Base-by-base conservation (phyloP, 2,329 filamentous ascomycete species). In the Septoria petroselini region DNA sequence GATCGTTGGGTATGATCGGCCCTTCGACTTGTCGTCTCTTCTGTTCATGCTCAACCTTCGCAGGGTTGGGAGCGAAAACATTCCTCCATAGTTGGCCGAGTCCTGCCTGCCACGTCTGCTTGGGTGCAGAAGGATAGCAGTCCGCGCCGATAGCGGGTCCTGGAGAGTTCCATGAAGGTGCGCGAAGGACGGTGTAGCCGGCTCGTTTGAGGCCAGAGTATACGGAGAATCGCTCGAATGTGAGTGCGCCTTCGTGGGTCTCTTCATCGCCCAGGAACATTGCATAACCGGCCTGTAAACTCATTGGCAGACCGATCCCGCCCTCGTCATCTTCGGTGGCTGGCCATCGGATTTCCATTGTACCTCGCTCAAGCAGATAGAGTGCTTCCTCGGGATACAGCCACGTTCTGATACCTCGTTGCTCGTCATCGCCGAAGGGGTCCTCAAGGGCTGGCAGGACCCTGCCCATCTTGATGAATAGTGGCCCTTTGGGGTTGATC, bases 341-440 rank as follows among this genome's bases (percentile, higher is more conserved):
- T 8, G 88, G 88, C 88, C 88, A 96, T 75, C 90, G 84, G 33
- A 96, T 78, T 68, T 97, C 89, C 62, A 97, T 63, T 39, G 81
- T 90, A 0, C 91, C 93, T 62, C 93, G 76, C 73, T 98, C 93
- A 7, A 97, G 76, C 55, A 96, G 69, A 63, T 90, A 96, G 45
- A 98, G 75, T 4, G 90, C 88, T 70, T 98, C 93, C 66, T 98
- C 93, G 0, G 91, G 91, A 31, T 95, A 69, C 42, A 98, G 66
- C 91, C 91, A 96, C 33, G 91, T 40, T 21, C 67, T 53, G 30
- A 64, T 58, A 11, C 62, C 60, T 21, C 63, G 59, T 3, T 47
- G 19, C 7, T 59, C 56, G n/a, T 64, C 58, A 15, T 65, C 50
- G 3, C 64, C 64, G 2, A 68, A 44, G 3, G 65, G 65, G 49